Evolutionary conservation across 768 basidiomycete genomes (phyloP), one percentile per base, ranked within the genome.

Genomic region (Suillus clintonianus): DNA sequence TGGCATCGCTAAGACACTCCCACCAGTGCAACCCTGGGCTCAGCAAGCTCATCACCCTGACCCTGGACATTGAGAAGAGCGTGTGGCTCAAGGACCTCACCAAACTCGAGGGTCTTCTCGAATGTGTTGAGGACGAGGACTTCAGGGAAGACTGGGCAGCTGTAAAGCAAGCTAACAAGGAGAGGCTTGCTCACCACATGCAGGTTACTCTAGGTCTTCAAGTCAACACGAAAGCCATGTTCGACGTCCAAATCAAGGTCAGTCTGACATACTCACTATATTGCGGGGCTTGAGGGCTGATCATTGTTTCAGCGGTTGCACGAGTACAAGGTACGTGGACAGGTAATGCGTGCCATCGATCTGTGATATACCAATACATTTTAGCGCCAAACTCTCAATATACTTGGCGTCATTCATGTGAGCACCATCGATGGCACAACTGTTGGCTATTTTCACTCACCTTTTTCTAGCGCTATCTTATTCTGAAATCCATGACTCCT

Each of bases 341-440:
- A 15, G 14, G 5, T 17, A 5, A 56, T 22, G 1, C 4, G n/a
- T 42, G 3, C 45, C 51, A 34, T 5, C 13, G 10, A 53, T 39
- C n/a, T 53, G 19, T 24, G 15, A 8, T 17, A 43, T 65, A 27
- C 67, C 19, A 24, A 32, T 27, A n/a, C 15, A 43, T 34, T 34
- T 24, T 75, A 94, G 87, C 90, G 97, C 62, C 97, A 99, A 83
- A 92, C 90, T 2, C 81, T 99, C 73, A 99, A 98, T 77, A 94
- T 97, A 69, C 84, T 99, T 57, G 91, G 91, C 57, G 90, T 95
- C 63, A 86, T 96, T 66, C 89, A 94, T 73, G 92, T 94, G 67
- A 43, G 89, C 77, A 41, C 19, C 36, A 13, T 36, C 27, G 1
- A 42, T 48, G 41, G 2, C n/a, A 9, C 36, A 3, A 36, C 4